Evolutionary conservation across 306 rosid genomes (phyloP).

Genomic region (Castanospermum australe): DNA sequence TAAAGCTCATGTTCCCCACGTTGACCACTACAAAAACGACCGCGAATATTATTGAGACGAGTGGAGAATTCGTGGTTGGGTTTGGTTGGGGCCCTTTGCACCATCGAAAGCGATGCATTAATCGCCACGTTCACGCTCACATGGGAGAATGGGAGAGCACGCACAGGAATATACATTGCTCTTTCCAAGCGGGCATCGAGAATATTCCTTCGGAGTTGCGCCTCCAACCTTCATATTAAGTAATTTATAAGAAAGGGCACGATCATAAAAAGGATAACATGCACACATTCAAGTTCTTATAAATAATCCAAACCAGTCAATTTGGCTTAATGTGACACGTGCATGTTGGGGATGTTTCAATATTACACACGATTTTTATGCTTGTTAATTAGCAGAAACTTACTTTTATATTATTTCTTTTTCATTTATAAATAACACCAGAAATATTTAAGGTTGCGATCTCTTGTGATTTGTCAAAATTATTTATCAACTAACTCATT

Average conservation of each 20-base stretch:
- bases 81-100: neutral
- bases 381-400: too few relatives aligned
- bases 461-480: too few relatives aligned
- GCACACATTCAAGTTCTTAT: neutral
- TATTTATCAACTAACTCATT: too few relatives aligned
- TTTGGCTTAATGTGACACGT: neutral
- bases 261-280: neutral
- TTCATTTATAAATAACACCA: too few relatives aligned
- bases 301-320: neutral
- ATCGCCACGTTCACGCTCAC: neutral
- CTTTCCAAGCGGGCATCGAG: conserved; percentile 15
- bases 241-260: neutral
- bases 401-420: too few relatives aligned
- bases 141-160: neutral
- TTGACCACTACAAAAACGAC: conserved; percentile 12
- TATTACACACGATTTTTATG: neutral
- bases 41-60: neutral
- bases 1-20: neutral
- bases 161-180: conserved; percentile 21
- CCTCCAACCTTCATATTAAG: conserved; percentile 8
- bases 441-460: too few relatives aligned
- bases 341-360: neutral
- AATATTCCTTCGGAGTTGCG: conserved; percentile 21
- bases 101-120: conserved; percentile 16
- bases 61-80: conserved; percentile 3